Evolutionary conservation across 164 flowering plant genomes (phyloP).

Genomic region (Kingdonia uniflora): DNA sequence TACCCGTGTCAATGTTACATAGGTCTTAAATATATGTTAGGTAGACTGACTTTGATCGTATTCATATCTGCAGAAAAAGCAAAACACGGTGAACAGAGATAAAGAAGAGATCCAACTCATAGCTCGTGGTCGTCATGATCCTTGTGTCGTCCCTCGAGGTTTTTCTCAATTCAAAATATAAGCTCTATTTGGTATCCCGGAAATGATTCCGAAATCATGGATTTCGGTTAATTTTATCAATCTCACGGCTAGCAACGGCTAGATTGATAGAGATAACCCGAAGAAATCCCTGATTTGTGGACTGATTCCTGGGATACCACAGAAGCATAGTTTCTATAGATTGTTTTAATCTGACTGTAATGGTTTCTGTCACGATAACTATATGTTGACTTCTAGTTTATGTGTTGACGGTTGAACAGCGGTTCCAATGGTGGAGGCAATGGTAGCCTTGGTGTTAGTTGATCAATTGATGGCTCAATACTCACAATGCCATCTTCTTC

Average conservation of each 20-base stretch:
- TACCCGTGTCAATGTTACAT: too few species aligned
- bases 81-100: slow-evolving; percentile 8
- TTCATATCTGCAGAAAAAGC: slow-evolving; percentile 2
- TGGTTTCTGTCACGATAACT: too few species aligned
- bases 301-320: too few species aligned
- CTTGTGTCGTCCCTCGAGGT: slow-evolving; percentile 12
- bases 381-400: neutral
- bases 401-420: slow-evolving; percentile 34
- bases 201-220: too few species aligned
- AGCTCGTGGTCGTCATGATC: slow-evolving; percentile 12
- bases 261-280: too few species aligned
- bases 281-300: too few species aligned
- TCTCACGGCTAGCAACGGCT: too few species aligned
- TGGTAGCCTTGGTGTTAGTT: slow-evolving; percentile 85
- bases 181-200: too few species aligned
- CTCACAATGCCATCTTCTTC: slow-evolving; percentile 70
- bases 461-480: slow-evolving; percentile 87
- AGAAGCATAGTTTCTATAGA: neutral
- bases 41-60: too few species aligned
- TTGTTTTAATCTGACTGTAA: too few species aligned
- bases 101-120: slow-evolving; percentile 6
- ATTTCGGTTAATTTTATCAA: too few species aligned
- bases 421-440: slow-evolving; percentile 98
- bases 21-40: too few species aligned
- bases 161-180: neutral